Evolutionary conservation across 2,329 filamentous ascomycete genomes (phyloP).

Genomic region (Xylaria sp.): DNA sequence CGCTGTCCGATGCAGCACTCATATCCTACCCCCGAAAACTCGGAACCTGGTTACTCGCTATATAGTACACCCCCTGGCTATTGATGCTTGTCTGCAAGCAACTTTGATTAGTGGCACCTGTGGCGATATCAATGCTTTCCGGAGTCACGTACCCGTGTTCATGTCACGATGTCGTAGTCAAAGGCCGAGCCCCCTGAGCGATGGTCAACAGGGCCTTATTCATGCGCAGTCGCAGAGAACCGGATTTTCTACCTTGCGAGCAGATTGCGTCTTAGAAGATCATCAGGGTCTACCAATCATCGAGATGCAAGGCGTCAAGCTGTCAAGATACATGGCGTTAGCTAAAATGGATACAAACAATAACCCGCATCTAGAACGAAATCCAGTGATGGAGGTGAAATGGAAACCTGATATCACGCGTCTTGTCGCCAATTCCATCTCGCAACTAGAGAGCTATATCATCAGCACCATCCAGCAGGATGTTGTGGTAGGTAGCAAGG

Average conservation of each 20-base stretch:
- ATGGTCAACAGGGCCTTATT: not conserved
- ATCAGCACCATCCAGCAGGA: not conserved
- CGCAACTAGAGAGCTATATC: conserved; percentile 6
- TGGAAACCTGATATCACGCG: conserved; percentile 29
- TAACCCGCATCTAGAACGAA: not conserved
- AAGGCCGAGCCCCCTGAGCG: not conserved
- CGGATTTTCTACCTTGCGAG: not conserved
- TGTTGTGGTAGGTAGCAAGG: not conserved
- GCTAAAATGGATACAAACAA: not conserved
- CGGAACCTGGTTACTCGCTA: not conserved
- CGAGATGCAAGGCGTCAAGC: conserved; percentile 4
- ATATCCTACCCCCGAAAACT: not conserved
- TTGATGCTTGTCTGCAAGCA: conserved; percentile 20
- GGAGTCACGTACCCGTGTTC: not conserved
- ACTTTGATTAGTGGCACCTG: not conserved
- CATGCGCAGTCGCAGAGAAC: conserved; percentile 5
- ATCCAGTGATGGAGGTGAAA: conserved; percentile 8
- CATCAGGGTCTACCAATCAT: not conserved
- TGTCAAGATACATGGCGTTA: not conserved
- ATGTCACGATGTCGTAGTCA: conserved; percentile 9
- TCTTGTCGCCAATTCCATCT: rapidly evolving
- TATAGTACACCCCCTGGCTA: conserved; percentile 5
- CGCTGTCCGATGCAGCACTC: not conserved
- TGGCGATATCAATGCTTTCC: not conserved
- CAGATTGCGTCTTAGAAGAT: not conserved